These are phyloP conservation scores for Collybia sordida DNA, from an alignment of 768 basidiomycete species.

Conservation along the genomic window DNA sequence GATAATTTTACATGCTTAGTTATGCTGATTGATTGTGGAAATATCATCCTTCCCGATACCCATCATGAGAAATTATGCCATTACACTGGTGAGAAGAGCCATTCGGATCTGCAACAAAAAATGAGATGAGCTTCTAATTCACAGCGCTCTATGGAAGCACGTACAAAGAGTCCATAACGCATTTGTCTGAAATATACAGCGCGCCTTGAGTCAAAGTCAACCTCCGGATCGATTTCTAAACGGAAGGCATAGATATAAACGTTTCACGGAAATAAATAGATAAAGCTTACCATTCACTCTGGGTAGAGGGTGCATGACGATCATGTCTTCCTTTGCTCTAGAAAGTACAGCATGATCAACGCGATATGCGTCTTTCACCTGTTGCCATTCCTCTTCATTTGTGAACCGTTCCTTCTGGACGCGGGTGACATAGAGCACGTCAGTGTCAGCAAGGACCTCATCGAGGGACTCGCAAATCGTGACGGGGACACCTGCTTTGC, in stretches of 20 bases:
- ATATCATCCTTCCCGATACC: too few relatives aligned
- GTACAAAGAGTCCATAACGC: conserved; percentile 95
- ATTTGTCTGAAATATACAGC: conserved; percentile 99
- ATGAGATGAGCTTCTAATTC: neutral
- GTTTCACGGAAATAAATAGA: neutral
- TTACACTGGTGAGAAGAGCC: conserved; percentile 74
- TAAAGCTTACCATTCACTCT: conserved; percentile 71
- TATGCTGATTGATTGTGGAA: too few relatives aligned
- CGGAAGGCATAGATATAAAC: conserved; percentile 8
- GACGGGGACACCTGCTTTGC: conserved; percentile 79
- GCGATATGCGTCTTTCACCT: conserved; percentile 89
- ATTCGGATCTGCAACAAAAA: conserved; percentile 58
- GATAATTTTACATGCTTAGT: too few relatives aligned
- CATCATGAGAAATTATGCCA: conserved; percentile 22
- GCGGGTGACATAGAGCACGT: conserved; percentile 95
- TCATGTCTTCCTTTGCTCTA: conserved; percentile 94
- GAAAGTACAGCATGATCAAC: conserved; percentile 94
- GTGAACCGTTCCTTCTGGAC: conserved; percentile 94
- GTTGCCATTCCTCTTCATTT: conserved; percentile 79
- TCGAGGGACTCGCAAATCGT: conserved; percentile 86
- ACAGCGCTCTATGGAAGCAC: conserved; percentile 31
- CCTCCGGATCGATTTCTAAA: conserved; percentile 96
- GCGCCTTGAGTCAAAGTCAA: conserved; percentile 92
- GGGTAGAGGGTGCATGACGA: conserved; percentile 99
- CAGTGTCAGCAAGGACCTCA: conserved; percentile 88